Percentiles rank a stretch among this genome's conserved stretches.
These are phyloP conservation scores for Candida nanaspora DNA, from an alignment of 805 yeast species.

Conservation along the genomic window DNA sequence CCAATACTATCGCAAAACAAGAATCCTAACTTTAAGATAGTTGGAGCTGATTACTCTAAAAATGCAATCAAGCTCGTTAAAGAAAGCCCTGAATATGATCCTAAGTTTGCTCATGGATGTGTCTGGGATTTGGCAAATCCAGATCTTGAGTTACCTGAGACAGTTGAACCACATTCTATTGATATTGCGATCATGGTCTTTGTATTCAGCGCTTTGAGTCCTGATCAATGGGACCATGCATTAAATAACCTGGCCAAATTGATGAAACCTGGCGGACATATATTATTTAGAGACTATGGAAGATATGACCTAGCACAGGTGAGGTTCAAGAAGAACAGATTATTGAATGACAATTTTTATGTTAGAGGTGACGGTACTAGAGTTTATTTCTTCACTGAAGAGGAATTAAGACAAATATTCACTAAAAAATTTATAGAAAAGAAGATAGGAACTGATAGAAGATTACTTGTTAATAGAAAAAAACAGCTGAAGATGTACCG, in stretches of 20 bases:
- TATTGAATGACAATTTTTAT: conserved; percentile 87
- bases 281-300: conserved; percentile 90
- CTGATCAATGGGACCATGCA: conserved; percentile 85
- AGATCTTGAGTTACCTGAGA: conserved; percentile 71
- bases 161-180: conserved; percentile 70
- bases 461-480: conserved; percentile 87
- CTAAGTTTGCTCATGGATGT: conserved; percentile 64
- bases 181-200: conserved; percentile 94
- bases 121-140: conserved; percentile 94
- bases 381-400: conserved; percentile 95
- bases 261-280: conserved; percentile 88
- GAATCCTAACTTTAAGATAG: conserved; percentile 64
- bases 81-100: conserved; percentile 50
- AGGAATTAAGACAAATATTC: conserved; percentile 75
- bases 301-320: conserved; percentile 94
- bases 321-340: conserved; percentile 80
- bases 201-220: conserved; percentile 87
- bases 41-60: conserved; percentile 86
- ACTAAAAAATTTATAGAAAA: conserved; percentile 55
- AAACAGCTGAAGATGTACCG: conserved; percentile 92
- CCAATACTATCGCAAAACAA: conserved; percentile 81
- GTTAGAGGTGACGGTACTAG: conserved; percentile 97
- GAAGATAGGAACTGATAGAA: conserved; percentile 81
- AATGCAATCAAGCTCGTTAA: conserved; percentile 85
- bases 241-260: conserved; percentile 59